Percentiles rank a stretch among this genome's conserved stretches.
Evolutionary conservation across 371 early-diverging fungal species (phyloP).

Genomic region (Haplosporangium sp.): DNA sequence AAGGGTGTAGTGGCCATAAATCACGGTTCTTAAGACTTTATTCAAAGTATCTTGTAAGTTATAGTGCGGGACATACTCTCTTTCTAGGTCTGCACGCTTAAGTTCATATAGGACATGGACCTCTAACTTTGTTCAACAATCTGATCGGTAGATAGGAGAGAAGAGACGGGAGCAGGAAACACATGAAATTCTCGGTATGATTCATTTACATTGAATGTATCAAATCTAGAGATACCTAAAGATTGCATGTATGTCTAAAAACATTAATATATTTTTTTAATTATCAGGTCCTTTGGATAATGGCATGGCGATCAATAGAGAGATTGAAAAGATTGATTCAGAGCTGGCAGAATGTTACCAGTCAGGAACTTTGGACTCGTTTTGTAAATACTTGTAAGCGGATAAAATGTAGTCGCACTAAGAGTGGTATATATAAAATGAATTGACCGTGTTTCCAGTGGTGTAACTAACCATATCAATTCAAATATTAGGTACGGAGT

Average conservation of each 20-base stretch:
- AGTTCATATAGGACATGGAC: not conserved
- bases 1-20: conserved; percentile 61
- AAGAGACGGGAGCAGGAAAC: conserved; percentile 70
- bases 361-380: conserved; percentile 68
- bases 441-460: not conserved
- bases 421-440: not conserved
- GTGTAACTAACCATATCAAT: not conserved
- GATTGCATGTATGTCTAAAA: not conserved
- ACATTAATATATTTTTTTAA: not conserved
- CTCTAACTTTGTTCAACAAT: not conserved
- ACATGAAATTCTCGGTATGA: conserved; percentile 66
- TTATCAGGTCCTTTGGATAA: conserved; percentile 61
- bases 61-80: no score
- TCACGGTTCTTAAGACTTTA: conserved; percentile 77
- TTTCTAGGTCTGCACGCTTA: not conserved
- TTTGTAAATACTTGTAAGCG: conserved; percentile 75
- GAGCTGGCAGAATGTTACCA: conserved; percentile 62
- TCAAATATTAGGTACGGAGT: conserved; percentile 62
- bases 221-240: not conserved
- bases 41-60: conserved; percentile 70
- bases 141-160: conserved; percentile 65
- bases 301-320: conserved; percentile 60
- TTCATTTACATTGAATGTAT: not conserved
- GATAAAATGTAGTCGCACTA: not conserved
- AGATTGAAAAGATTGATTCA: conserved; percentile 60